Conservation (phyloP, 2,329 filamentous ascomycete genomes). For the Onygena corvina region DNA sequence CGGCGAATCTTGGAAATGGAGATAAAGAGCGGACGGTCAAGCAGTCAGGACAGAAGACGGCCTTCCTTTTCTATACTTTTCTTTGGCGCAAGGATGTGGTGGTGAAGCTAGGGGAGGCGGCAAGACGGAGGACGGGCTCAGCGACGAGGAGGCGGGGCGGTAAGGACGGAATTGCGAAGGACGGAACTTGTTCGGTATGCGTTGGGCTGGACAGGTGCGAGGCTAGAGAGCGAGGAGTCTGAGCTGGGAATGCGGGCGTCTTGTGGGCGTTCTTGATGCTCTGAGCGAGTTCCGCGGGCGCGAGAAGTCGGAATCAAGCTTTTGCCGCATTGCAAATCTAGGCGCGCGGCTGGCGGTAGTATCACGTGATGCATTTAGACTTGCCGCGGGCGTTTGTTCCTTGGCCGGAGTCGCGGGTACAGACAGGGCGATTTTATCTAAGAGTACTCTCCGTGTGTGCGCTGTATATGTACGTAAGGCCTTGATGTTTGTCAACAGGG, state of each 20-base stretch:
- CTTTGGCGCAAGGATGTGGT: background rate
- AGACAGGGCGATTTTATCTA: too few species aligned
- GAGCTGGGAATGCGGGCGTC: slow-evolving; percentile 1
- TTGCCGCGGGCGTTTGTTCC: too few species aligned
- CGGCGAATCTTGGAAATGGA: background rate
- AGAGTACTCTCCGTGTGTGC: too few species aligned
- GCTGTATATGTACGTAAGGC: too few species aligned
- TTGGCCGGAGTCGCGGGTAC: too few species aligned
- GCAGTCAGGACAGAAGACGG: background rate
- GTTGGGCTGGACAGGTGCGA: background rate
- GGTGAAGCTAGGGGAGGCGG: background rate
- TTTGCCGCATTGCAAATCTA: slow-evolving; percentile 9
- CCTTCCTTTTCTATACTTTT: too few species aligned
- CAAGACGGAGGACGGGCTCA: background rate
- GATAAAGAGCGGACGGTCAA: background rate
- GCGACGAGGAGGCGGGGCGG: background rate
- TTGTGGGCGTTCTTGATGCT: too few species aligned
- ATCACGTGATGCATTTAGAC: too few species aligned
- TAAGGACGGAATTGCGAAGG: background rate
- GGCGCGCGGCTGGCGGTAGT: slow-evolving; percentile 9
- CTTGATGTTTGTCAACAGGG: too few species aligned
- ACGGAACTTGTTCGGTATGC: too few species aligned
- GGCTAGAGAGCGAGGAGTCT: background rate
- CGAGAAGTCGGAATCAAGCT: slow-evolving; percentile 8
- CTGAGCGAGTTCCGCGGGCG: too few species aligned